Evolutionary conservation across 345 rosid species (phyloP).

Genomic region (Euclidium syriacum): DNA sequence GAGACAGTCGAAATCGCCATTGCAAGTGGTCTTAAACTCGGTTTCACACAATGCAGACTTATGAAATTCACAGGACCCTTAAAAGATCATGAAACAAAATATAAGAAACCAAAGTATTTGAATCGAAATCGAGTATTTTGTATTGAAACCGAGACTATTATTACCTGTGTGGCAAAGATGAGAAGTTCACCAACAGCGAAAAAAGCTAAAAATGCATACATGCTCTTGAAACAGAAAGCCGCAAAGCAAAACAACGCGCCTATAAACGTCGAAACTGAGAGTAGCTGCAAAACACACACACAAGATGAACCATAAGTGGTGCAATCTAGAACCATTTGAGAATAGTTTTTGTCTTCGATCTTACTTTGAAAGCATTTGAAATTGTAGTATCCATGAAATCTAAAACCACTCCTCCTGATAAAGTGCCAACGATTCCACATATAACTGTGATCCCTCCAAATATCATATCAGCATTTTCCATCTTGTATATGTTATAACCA

Average conservation of each 20-base stretch:
- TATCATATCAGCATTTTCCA: conserved; percentile 80
- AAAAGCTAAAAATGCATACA: conserved; percentile 76
- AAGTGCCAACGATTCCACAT: conserved; percentile 77
- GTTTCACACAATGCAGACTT: conserved; percentile 83
- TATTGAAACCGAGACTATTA: neutral
- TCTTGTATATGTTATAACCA: conserved; percentile 74
- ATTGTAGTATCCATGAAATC: conserved; percentile 69
- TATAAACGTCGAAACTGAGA: conserved; percentile 56
- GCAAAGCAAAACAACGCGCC: conserved; percentile 79
- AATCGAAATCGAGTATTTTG: no score
- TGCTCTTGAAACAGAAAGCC: conserved; percentile 80
- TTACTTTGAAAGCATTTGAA: conserved; percentile 91
- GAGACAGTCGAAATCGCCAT: conserved; percentile 98
- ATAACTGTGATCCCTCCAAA: conserved; percentile 88
- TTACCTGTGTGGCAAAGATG: conserved; percentile 89
- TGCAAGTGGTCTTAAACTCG: conserved; percentile 87
- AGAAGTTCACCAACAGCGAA: conserved; percentile 83
- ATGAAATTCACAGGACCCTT: conserved; percentile 97
- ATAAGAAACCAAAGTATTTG: neutral
- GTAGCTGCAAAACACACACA: conserved; percentile 53
- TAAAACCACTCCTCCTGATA: conserved; percentile 69
- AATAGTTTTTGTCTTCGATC: neutral
- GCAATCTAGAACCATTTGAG: no score
- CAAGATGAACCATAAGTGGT: neutral
- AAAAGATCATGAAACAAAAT: conserved; percentile 15